phyloP scores from a whole-genome alignment of 2,329 filamentous ascomycete genomes.

The Sarocladium brachiariae region DNA sequence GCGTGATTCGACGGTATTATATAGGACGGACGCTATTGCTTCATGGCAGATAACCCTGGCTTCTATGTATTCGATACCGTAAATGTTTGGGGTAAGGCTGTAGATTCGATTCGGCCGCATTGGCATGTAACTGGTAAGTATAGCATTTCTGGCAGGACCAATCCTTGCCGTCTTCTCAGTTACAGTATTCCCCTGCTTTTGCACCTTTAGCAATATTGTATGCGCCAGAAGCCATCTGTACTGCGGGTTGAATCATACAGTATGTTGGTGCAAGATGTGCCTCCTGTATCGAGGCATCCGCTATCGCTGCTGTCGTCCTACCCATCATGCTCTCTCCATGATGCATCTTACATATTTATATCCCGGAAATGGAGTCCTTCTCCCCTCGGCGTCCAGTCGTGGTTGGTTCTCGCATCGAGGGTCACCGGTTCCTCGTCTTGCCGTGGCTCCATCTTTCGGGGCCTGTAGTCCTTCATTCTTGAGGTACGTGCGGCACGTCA shows the following conservation, averaged over 20 bases:
- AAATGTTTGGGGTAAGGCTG: neutral
- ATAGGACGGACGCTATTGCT: neutral
- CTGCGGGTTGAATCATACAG: no score
- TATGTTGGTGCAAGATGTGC: neutral
- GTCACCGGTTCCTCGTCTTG: neutral
- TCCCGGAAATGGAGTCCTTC: neutral
- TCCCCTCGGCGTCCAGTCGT: neutral
- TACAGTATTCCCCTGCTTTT: neutral
- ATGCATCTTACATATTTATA: neutral
- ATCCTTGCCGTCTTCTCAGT: neutral
- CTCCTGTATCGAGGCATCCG: neutral
- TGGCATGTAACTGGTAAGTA: neutral
- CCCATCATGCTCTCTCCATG: neutral
- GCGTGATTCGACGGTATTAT: neutral
- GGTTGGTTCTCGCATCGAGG: neutral
- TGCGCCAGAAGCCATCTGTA: neutral
- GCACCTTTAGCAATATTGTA: neutral
- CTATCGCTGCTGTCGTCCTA: neutral
- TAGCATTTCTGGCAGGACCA: neutral
- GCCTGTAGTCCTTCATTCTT: neutral
- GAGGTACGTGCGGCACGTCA: neutral
- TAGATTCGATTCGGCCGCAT: neutral
- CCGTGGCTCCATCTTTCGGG: neutral
- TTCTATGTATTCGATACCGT: conserved; percentile 3
- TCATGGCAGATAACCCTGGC: neutral